These are phyloP conservation scores for Alternaria triticimaculans DNA, from an alignment of 2,329 filamentous ascomycete genomes.

Conservation along the genomic window DNA sequence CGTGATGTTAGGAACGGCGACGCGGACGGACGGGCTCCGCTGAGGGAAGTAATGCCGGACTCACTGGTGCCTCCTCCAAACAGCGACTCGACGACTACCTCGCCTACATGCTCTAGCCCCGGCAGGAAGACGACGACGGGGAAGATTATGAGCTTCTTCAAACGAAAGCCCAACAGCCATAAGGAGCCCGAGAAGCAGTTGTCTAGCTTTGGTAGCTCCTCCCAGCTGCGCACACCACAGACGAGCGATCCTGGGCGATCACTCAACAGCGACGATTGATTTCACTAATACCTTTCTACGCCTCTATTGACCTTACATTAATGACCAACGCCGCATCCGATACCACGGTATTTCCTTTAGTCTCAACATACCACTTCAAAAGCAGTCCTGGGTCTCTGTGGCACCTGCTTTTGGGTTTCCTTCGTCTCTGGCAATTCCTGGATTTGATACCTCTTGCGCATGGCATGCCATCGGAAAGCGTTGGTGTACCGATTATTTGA, in stretches of 20 bases:
- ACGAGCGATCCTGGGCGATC: constrained; percentile 45
- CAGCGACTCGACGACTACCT: constrained; percentile 28
- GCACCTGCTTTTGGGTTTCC: constrained; percentile 19
- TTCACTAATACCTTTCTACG: constrained; percentile 5
- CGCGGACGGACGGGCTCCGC: constrained; percentile 26
- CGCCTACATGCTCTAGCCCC: constrained; percentile 33
- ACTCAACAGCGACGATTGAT: constrained; percentile 45
- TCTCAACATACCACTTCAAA: constrained; percentile 24
- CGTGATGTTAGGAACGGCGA: constrained; percentile 42
- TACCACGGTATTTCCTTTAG: constrained; percentile 26
- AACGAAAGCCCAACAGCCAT: constrained; percentile 38
- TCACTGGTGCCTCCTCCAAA: constrained; percentile 33
- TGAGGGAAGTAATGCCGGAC: constrained; percentile 32
- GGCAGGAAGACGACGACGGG: constrained; percentile 37
- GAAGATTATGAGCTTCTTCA: constrained; percentile 48
- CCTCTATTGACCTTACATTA: constrained; percentile 15
- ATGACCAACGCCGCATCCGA: constrained; percentile 26
- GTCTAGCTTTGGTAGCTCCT: constrained; percentile 45
- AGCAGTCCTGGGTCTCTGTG: constrained; percentile 21
- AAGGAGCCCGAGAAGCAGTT: constrained; percentile 44
- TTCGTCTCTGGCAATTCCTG: constrained; percentile 18
- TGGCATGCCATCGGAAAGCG: constrained; percentile 32
- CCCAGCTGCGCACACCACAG: constrained; percentile 42
- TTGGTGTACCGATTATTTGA: constrained; percentile 17
- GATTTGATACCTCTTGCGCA: constrained; percentile 27